Conservation (phyloP, 116 monocot genomes). For the Trichopus zeylanicus region DNA sequence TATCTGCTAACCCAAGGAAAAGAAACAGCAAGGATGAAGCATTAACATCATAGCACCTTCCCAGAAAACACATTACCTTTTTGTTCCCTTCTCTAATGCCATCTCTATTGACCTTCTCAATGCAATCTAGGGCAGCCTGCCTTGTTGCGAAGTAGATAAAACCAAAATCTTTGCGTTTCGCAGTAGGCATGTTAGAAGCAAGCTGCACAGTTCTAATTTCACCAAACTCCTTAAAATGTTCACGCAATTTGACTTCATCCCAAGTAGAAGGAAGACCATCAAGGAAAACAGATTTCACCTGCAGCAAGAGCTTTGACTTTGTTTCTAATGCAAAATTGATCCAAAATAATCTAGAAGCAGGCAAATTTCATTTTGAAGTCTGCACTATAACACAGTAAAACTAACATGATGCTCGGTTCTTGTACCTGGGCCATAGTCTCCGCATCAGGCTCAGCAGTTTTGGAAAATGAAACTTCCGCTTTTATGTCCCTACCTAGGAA, state of each 20-base stretch:
- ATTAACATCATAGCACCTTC: constrained; percentile 1
- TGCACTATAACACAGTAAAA: too few species aligned
- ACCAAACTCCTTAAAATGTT: constrained; percentile 20
- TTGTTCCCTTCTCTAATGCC: constrained; percentile 11
- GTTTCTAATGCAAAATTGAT: too few species aligned
- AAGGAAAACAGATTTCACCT: constrained; percentile 28
- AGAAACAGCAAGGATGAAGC: neutral
- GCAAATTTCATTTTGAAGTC: too few species aligned
- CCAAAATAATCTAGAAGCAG: too few species aligned
- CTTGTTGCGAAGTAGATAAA: constrained; percentile 21
- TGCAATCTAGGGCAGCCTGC: constrained; percentile 17
- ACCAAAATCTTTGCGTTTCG: constrained; percentile 29
- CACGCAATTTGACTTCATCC: constrained; percentile 20
- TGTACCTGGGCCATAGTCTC: constrained; percentile 24
- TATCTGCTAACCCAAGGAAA: neutral
- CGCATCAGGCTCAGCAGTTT: constrained; percentile 11
- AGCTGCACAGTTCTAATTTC: constrained; percentile 25
- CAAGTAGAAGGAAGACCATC: constrained; percentile 22
- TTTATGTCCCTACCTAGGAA: constrained; percentile 20
- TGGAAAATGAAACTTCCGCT: constrained; percentile 23
- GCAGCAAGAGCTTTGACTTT: constrained; percentile 5
- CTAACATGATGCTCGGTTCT: too few species aligned
- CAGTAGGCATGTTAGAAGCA: constrained; percentile 17
- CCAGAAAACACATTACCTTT: too few species aligned
- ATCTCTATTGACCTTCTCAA: constrained; percentile 16